Percentiles rank a stretch among this genome's conserved stretches.
These are phyloP conservation scores for Porogramme epimiltina DNA, from an alignment of 1,284 basidiomycete genomes.

Conservation along the genomic window DNA sequence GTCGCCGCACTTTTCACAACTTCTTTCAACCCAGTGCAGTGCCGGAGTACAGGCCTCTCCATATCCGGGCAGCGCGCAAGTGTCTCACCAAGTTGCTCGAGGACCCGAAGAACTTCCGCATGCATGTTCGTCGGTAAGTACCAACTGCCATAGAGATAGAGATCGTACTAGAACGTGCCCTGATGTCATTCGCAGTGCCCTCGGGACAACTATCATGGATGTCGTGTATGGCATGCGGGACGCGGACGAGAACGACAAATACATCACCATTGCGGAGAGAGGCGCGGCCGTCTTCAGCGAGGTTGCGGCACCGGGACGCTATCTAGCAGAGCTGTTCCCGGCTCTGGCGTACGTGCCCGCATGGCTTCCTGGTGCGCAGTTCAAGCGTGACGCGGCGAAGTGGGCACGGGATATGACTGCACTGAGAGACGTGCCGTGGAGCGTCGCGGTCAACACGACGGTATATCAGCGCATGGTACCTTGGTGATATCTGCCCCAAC, in stretches of 20 bases:
- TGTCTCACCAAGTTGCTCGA: background rate
- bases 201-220: background rate
- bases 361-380: slow-evolving; percentile 4
- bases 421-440: slow-evolving; percentile 3
- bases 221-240: background rate
- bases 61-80: background rate
- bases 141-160: no score
- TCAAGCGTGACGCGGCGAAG: slow-evolving; percentile 2
- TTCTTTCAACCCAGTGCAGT: background rate
- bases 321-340: background rate
- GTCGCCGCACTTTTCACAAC: background rate
- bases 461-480: slow-evolving; percentile 1
- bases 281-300: background rate
- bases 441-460: background rate
- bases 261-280: background rate
- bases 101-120: background rate
- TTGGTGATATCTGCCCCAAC: no score
- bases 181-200: no score
- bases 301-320: background rate
- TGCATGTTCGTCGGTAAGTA: background rate
- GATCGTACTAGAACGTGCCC: no score
- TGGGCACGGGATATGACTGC: slow-evolving; percentile 3
- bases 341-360: background rate
- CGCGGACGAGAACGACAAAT: background rate
- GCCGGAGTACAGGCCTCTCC: background rate